Base-by-base conservation (phyloP, 2,329 filamentous ascomycete species). In the Neonectria coccinea region DNA sequence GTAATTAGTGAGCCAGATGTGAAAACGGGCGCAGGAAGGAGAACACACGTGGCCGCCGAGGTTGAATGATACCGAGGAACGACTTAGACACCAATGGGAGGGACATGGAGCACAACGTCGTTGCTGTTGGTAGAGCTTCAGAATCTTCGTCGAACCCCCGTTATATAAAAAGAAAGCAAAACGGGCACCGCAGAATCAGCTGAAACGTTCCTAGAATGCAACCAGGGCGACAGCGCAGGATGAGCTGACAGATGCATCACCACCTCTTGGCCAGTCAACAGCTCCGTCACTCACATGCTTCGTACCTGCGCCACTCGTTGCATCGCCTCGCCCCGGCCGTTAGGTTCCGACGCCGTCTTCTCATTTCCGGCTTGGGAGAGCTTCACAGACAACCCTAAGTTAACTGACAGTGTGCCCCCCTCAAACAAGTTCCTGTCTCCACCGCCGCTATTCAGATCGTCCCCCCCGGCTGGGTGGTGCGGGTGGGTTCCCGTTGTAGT, bases 321-420 rank as follows among this genome's bases (percentile, higher is more conserved):
- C 14, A 31, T 33, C 16, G 4, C 48, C 5, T 10, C 27, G 20
- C 48, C 48, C 48, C 10, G 29, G 27, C 48, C 48, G n/a, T 22
- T 4, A 11, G 22, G 10, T 33, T 33, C 11, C 11, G 3, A 39
- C 41, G 44, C 50, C 51, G 42, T 12, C 31, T 11, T 54, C 50
- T 60, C 41, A 60, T 60, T 60, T 60, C 57, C 50, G 50, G 57
- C 50, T 31, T 39, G 57, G n/a, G 39, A 33, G 16, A 42, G 36
- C 14, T n/a, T 47, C 6, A 16, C 36, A n/a, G 36, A 39, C 36
- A 3, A 39, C 14, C 36, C 36, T 11, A 16, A 22, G 25, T 51
- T 11, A 16, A 22, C 33, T 51, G 31, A 25, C 16, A 20, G 22
- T 29, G 8, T 10, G 9, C 51, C 2, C 9, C 29, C 10, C 11